Conservation (phyloP, 106 monocot species). For the Apostasia shenzhenica region DNA sequence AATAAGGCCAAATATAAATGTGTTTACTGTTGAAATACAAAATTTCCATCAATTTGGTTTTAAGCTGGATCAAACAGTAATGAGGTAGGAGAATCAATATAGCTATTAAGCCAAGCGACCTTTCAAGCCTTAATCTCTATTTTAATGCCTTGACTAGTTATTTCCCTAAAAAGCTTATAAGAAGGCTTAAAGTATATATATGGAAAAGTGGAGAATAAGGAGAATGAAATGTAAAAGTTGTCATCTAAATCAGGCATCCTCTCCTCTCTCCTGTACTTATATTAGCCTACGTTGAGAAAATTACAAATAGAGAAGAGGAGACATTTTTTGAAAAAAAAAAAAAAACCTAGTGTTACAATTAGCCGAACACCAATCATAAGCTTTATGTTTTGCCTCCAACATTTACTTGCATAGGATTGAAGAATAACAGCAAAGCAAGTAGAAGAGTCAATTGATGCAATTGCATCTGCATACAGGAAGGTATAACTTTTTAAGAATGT, state of each 20-base stretch:
- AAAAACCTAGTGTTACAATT: no score
- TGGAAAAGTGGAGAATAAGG: background rate
- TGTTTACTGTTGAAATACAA: background rate
- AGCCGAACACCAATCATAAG: no score
- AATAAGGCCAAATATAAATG: background rate
- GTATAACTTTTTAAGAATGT: background rate
- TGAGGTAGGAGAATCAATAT: background rate
- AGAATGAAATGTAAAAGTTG: no score
- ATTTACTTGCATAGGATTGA: no score
- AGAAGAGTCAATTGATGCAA: no score
- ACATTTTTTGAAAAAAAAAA: no score
- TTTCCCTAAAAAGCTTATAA: background rate
- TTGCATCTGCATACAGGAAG: background rate
- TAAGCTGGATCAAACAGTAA: background rate
- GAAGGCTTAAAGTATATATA: background rate
- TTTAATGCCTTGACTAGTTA: background rate
- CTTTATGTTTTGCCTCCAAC: no score
- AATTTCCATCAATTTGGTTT: background rate
- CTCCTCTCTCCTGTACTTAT: no score
- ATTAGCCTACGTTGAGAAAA: no score
- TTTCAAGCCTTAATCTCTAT: background rate
- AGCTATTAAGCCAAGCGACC: background rate
- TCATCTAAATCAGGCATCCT: no score
- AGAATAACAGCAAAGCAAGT: no score
- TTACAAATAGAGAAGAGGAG: no score